phyloP scores from a whole-genome alignment of 2,329 filamentous ascomycete species.

The Fusarium aywerte region DNA sequence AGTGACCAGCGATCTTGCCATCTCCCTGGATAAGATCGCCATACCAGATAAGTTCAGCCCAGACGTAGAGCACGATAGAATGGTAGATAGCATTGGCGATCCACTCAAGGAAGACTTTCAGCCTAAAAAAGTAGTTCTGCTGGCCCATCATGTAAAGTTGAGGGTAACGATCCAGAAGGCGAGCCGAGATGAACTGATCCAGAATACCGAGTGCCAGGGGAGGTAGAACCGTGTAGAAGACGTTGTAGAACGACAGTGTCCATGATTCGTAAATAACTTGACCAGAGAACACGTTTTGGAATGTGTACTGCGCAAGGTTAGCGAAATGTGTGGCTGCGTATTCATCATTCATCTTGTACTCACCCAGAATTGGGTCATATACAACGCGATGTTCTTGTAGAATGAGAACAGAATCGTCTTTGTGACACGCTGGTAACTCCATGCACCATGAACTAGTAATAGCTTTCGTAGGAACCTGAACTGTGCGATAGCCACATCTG shows the following conservation, averaged over 20 bases:
- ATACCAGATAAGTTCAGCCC: slow-evolving; percentile 82
- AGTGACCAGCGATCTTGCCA: slow-evolving; percentile 88
- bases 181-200: slow-evolving; percentile 96
- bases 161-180: slow-evolving; percentile 92
- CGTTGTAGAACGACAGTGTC: slow-evolving; percentile 99
- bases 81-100: slow-evolving; percentile 95
- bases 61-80: slow-evolving; percentile 90
- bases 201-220: slow-evolving; percentile 95
- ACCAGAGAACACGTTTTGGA: slow-evolving; percentile 98
- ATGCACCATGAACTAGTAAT: slow-evolving; percentile 92
- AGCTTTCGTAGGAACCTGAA: slow-evolving; percentile 96
- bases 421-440: slow-evolving; percentile 97
- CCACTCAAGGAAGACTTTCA: slow-evolving; percentile 93
- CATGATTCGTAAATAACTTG: slow-evolving; percentile 99
- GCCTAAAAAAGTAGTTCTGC: slow-evolving; percentile 91
- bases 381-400: slow-evolving; percentile 98
- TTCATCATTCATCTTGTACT: slow-evolving; percentile 50
- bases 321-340: neutral
- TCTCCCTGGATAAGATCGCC: slow-evolving; percentile 81
- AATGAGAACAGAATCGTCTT: slow-evolving; percentile 98
- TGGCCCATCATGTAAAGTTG: slow-evolving; percentile 95
- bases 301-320: slow-evolving; percentile 76
- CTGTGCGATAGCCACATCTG: slow-evolving; percentile 94
- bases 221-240: slow-evolving; percentile 94
- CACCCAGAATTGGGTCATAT: slow-evolving; percentile 99